Base-by-base conservation (phyloP, 2,329 filamentous ascomycete genomes). In the Aquanectria penicillioides region DNA sequence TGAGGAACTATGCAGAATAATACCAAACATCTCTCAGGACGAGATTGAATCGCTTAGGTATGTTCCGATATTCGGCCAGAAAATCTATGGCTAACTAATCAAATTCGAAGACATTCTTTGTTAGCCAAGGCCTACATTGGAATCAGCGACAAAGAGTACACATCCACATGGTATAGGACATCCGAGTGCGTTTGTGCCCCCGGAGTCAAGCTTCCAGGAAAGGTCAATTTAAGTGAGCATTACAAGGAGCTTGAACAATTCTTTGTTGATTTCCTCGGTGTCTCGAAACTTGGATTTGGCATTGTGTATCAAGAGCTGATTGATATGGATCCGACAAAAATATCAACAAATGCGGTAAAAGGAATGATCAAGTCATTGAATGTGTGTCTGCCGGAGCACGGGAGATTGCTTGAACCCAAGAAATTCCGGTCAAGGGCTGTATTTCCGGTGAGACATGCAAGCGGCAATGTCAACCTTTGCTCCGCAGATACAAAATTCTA, bases 131-230 rank as follows among this genome's bases (percentile, higher is more conserved):
- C 54, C 2, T 61, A 65, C 23, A 60, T 68, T 18, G 56, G 53
- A 1, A 33, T 58, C 1, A 49, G 51, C 4, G 37, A 50, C 2
- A 56, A 53, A 28, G 61, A 62, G n/a, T n/a, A n/a, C 6, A 46
- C 34, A 5, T 41, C 61, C 1, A 38, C 20, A 2, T 68, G 66
- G 66, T 31, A 65, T 23, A 63, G 52, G n/a, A 25, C 57, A 2
- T 31, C 22, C n/a, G 55, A 67, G 8, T 68, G 66, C 10, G 52
- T 53, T 6, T 68, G 66, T 66, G 56, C 62, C 4, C 66, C 66
- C 5, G 63, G 63, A 23, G 44, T 67, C 2, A 48, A 58, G 11
- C 58, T 57, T 2, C 54, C 61, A 1, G 66, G 61, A 1, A 49
- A 65, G 38, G 58, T 64, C 23, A 26, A 57, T 12, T 2, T 68